Conservation (phyloP, 768 basidiomycete species). For the Suillus ampliporus region DNA sequence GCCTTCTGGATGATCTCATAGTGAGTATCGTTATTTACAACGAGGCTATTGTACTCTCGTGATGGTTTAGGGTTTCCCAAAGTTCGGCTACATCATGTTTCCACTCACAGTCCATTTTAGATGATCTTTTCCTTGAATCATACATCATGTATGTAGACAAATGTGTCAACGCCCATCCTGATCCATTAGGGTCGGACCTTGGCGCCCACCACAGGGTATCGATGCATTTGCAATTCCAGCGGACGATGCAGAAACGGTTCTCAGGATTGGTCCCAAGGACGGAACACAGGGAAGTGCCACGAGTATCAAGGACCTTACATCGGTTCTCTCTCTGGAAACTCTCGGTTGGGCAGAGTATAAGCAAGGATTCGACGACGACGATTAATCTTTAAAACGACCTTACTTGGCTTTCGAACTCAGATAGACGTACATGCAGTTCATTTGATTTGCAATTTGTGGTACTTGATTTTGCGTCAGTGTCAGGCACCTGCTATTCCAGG, state of each 20-base stretch:
- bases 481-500: background rate
- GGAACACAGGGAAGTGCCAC: background rate
- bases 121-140: too few species aligned
- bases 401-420: background rate
- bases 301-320: background rate
- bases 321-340: background rate
- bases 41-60: too few species aligned
- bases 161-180: too few species aligned
- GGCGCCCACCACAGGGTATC: too few species aligned
- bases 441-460: constrained; percentile 2
- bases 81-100: too few species aligned
- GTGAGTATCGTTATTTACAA: background rate
- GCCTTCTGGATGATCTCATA: background rate
- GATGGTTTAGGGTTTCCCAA: too few species aligned
- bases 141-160: too few species aligned
- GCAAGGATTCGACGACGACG: background rate
- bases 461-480: background rate
- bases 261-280: background rate
- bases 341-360: background rate
- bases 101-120: too few species aligned
- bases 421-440: background rate
- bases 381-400: background rate
- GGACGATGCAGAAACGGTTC: background rate
- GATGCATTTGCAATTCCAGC: too few species aligned
- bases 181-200: too few species aligned